Percentiles rank a stretch among this genome's conserved stretches.
phyloP scores from a whole-genome alignment of 2,329 filamentous ascomycete genomes.

The Neoscytalidium dimidiatum region DNA sequence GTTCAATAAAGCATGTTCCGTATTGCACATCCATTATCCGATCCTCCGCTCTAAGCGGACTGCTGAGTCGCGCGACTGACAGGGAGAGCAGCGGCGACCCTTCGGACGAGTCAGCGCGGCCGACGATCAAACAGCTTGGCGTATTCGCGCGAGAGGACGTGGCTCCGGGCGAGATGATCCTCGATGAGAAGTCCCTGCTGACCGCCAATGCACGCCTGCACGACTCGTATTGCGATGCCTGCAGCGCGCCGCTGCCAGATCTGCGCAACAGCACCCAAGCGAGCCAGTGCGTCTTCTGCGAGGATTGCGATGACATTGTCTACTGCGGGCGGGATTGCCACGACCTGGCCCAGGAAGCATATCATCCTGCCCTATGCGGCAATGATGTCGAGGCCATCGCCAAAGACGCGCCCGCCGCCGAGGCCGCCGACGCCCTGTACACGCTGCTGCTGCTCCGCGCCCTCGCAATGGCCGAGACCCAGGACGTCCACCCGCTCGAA shows the following conservation, averaged over 20 bases:
- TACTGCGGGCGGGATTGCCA: constrained; percentile 63
- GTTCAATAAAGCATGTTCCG: constrained; percentile 12
- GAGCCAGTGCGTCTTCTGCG: constrained; percentile 47
- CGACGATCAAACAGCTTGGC: constrained; percentile 76
- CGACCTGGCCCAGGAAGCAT: constrained; percentile 55
- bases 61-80: background rate
- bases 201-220: constrained; percentile 88
- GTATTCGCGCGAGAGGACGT: constrained; percentile 87
- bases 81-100: constrained; percentile 30
- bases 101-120: constrained; percentile 49
- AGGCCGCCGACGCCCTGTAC: constrained; percentile 63
- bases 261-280: constrained; percentile 20
- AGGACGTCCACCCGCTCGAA: constrained; percentile 59
- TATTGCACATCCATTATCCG: background rate
- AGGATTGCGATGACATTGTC: constrained; percentile 58
- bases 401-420: constrained; percentile 57
- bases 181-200: constrained; percentile 81
- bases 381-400: constrained; percentile 58
- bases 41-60: background rate
- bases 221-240: constrained; percentile 86
- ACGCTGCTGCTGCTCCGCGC: constrained; percentile 60
- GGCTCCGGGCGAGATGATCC: constrained; percentile 70
- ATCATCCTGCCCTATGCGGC: constrained; percentile 62
- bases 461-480: constrained; percentile 63
- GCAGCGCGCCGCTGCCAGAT: constrained; percentile 69